Conservation (phyloP, 768 basidiomycete species). For the Kwoniella mangroviensis region DNA sequence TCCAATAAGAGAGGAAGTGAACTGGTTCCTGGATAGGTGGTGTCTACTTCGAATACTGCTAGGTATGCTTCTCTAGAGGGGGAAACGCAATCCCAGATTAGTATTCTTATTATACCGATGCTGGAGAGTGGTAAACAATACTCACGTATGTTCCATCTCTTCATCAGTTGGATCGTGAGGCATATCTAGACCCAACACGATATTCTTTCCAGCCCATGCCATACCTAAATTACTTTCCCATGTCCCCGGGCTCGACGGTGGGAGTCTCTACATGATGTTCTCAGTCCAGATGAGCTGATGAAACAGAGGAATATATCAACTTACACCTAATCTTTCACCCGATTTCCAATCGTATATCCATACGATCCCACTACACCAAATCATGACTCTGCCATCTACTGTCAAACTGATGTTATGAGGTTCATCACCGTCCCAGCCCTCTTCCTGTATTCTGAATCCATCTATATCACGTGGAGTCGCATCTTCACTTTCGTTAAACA, state of each 20-base stretch:
- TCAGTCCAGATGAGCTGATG: neutral
- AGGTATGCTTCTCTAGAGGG: too few species aligned
- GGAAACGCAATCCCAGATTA: too few species aligned
- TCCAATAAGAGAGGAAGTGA: slow-evolving; percentile 14
- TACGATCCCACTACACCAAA: slow-evolving; percentile 14
- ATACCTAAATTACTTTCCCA: slow-evolving; percentile 19
- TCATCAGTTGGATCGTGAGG: slow-evolving; percentile 5
- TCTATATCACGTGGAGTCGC: slow-evolving; percentile 1
- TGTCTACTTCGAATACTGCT: slow-evolving; percentile 10
- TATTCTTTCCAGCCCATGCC: slow-evolving; percentile 9
- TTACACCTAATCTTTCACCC: slow-evolving; percentile 3
- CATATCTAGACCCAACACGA: slow-evolving; percentile 4
- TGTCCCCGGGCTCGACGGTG: neutral
- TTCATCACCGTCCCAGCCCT: neutral
- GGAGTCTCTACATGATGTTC: neutral
- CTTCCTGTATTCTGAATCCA: slow-evolving; percentile 1
- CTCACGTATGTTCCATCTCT: slow-evolving; percentile 7
- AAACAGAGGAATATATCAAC: too few species aligned
- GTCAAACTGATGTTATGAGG: slow-evolving; percentile 20
- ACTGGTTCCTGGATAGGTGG: slow-evolving; percentile 6
- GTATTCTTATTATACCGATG: too few species aligned
- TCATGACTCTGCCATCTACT: slow-evolving; percentile 10
- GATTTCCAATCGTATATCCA: slow-evolving; percentile 12
- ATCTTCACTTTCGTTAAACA: slow-evolving; percentile 17
- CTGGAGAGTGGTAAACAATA: too few species aligned